Percentiles rank a stretch among this genome's conserved stretches.
phyloP scores from a whole-genome alignment of 805 yeast genomes.

The Cyberlindnera galapagoensis region DNA sequence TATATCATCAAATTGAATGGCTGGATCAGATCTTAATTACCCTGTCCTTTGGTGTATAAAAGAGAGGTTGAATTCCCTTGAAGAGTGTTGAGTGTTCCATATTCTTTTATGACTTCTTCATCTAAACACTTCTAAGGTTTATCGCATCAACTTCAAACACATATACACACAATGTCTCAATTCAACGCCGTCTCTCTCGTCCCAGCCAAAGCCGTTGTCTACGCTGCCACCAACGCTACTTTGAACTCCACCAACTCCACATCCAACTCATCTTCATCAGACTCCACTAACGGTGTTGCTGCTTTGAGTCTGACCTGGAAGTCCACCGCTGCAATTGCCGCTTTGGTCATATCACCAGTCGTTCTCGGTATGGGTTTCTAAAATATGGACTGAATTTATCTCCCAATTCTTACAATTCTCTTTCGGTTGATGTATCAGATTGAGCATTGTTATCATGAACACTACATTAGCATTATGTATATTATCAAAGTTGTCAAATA shows the following conservation, averaged over 20 bases:
- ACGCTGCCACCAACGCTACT: constrained; percentile 21
- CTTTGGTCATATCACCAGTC: constrained; percentile 32
- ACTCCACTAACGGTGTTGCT: constrained; percentile 25
- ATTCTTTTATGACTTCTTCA: not conserved
- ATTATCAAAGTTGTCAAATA: too few species aligned
- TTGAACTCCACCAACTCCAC: constrained; percentile 8
- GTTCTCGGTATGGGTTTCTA: constrained; percentile 21
- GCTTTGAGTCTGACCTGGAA: constrained; percentile 34
- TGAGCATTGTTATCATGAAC: too few species aligned
- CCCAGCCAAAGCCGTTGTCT: constrained; percentile 24
- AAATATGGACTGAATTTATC: too few species aligned
- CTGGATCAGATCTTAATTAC: too few species aligned
- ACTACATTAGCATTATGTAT: too few species aligned
- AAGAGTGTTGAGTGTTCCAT: too few species aligned
- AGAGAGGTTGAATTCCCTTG: too few species aligned
- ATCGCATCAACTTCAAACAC: constrained; percentile 1
- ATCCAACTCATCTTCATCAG: constrained; percentile 10
- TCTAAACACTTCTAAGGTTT: not conserved
- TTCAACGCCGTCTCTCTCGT: constrained; percentile 21
- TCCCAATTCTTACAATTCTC: too few species aligned
- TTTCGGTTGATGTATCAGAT: too few species aligned
- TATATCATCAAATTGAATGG: too few species aligned
- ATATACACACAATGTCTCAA: constrained; percentile 15
- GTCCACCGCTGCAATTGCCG: constrained; percentile 33
- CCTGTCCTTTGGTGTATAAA: too few species aligned